Evolutionary conservation across 805 yeast genomes (phyloP).

Genomic region (Schwanniomyces vanrijiae): DNA sequence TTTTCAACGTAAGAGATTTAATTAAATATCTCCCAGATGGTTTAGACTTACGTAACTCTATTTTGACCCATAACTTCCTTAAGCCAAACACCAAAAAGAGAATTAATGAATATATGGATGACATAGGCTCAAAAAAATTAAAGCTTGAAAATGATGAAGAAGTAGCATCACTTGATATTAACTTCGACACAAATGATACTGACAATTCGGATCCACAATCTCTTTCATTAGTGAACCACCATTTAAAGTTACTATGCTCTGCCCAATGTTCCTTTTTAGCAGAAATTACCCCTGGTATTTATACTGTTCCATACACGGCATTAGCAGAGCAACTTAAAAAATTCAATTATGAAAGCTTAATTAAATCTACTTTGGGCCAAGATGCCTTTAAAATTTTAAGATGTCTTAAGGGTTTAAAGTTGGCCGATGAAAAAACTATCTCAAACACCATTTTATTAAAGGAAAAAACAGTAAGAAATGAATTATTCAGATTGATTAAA

Average conservation of each 20-base stretch:
- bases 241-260: slow-evolving; percentile 63
- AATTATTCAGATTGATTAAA: slow-evolving; percentile 62
- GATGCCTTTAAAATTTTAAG: slow-evolving; percentile 73
- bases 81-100: slow-evolving; percentile 31
- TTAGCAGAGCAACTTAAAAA: slow-evolving; percentile 48
- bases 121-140: slow-evolving; percentile 16
- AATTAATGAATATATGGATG: slow-evolving; percentile 14
- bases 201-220: slow-evolving; percentile 27
- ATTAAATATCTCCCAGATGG: slow-evolving; percentile 36
- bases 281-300: slow-evolving; percentile 55
- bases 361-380: slow-evolving; percentile 63
- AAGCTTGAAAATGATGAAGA: slow-evolving; percentile 30
- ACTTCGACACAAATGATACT: slow-evolving; percentile 8
- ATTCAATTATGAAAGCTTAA: slow-evolving; percentile 52
- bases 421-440: slow-evolving; percentile 83
- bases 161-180: slow-evolving; percentile 9
- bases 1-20: slow-evolving; percentile 33
- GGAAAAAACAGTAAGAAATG: slow-evolving; percentile 73
- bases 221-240: slow-evolving; percentile 50
- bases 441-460: slow-evolving; percentile 74
- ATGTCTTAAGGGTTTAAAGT: slow-evolving; percentile 65
- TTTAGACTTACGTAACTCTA: slow-evolving; percentile 46
- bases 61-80: slow-evolving; percentile 40
- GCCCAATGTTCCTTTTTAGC: slow-evolving; percentile 54
- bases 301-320: slow-evolving; percentile 61